Evolutionary conservation across 2,329 filamentous ascomycete species (phyloP).

Genomic region (Penicillium sp.): DNA sequence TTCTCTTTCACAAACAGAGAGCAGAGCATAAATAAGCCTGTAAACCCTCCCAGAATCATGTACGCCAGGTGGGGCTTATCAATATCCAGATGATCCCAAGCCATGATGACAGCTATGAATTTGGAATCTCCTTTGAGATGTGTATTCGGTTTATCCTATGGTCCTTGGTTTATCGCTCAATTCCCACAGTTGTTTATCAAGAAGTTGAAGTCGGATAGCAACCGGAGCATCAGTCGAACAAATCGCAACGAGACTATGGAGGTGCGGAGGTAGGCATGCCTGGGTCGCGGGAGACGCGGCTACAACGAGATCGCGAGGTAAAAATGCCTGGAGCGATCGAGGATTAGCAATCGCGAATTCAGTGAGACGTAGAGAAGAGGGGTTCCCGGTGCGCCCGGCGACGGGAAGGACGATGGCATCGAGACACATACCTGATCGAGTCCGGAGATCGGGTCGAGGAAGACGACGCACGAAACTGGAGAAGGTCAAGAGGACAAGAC

Average conservation of each 20-base stretch:
- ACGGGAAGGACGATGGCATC: slow-evolving; percentile 2
- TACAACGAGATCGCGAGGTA: slow-evolving; percentile 2
- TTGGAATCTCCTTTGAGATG: neutral
- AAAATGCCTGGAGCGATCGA: slow-evolving; percentile 11
- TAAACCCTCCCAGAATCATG: slow-evolving; percentile 97
- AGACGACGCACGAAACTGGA: slow-evolving; percentile 11
- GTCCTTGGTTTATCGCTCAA: neutral
- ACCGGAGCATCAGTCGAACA: slow-evolving; percentile 14
- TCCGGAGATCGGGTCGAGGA: slow-evolving; percentile 3
- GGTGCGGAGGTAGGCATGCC: slow-evolving; percentile 33
- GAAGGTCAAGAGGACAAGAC: slow-evolving; percentile 13
- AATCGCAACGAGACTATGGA: slow-evolving; percentile 12
- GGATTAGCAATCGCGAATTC: slow-evolving; percentile 3
- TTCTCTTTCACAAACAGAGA: slow-evolving; percentile 98
- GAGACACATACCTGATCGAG: neutral
- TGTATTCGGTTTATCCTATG: neutral
- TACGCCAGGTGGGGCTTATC: slow-evolving; percentile 98
- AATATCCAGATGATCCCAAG: slow-evolving; percentile 63
- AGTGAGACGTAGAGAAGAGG: slow-evolving; percentile 3
- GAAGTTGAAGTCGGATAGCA: neutral
- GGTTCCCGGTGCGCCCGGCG: slow-evolving; percentile 1
- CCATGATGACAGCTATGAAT: slow-evolving; percentile 43
- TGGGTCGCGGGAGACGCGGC: slow-evolving; percentile 24
- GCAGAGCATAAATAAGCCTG: slow-evolving; percentile 96
- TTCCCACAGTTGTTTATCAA: neutral